Evolutionary conservation across 140 eudicot species (phyloP), one percentile per base, ranked within the genome.

Genomic region (Eryngium alpinum): DNA sequence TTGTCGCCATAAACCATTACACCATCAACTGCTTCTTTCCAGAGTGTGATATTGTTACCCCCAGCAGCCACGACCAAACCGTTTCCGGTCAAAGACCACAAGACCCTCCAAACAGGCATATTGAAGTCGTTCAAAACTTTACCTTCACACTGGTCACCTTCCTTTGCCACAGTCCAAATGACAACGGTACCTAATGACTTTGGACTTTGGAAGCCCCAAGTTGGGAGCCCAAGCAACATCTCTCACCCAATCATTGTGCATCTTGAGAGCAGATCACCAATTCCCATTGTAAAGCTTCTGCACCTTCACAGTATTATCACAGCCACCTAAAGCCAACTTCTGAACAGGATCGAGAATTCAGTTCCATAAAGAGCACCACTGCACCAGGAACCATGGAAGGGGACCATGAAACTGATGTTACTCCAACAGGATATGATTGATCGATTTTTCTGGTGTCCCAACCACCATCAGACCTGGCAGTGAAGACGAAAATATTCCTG

Each of bases 211-310:
- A 32, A 88, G 89, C 10, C 91, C 91, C 85, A 88, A 72, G 38
- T 88, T 88, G 10, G 91, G 91, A 11, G 89, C 91, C 91, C 91
- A 88, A 56, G 91, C 86, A 13, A 88, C 91, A 70, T 88, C 91
- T 72, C 89, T 82, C 29, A 88, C 91, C 91, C 91, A 88, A 82
- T 88, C 91, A 0, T 83, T 79, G 43, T 88, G 91, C 88, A 82
- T 88, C 16, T 79, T 84, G 14, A 88, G 88, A 56, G 89, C 89
- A 11, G 91, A n/a, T n/a, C n/a, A n/a, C 91, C 91, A 88, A 56
- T 5, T 38, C 29, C 91, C 91, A 33, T 88, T 84, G 27, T 60
- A 56, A 59, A 86, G 84, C 80, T 86, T 88, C 91, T 89, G 86
- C 77, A 88, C 85, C 63, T 84, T 86, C 84, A 88, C 91, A 1